phyloP scores from a whole-genome alignment of 169 alveolate genomes.

The Cryptosporidium viatorum region DNA sequence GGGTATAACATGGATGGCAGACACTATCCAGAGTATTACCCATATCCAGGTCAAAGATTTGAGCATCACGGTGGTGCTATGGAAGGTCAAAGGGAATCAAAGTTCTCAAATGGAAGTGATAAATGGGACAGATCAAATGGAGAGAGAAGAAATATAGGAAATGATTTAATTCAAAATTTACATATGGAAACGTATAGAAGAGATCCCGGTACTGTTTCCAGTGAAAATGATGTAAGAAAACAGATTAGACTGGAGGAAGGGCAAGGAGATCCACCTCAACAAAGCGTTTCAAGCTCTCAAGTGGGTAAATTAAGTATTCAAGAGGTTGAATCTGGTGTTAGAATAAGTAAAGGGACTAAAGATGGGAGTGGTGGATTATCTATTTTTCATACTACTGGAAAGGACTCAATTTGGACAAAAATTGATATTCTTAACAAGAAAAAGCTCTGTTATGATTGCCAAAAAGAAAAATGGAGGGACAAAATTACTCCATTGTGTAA shows the following conservation, averaged over 20 bases:
- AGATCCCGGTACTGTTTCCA: background rate
- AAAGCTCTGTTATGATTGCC: slow-evolving; percentile 67
- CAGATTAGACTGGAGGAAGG: slow-evolving; percentile 6
- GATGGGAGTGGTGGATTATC: slow-evolving; percentile 11
- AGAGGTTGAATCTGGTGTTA: slow-evolving; percentile 56
- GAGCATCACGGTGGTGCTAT: slow-evolving; percentile 10
- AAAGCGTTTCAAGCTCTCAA: slow-evolving; percentile 4
- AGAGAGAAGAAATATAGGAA: background rate
- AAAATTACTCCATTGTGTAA: slow-evolving; percentile 64
- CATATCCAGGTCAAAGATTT: slow-evolving; percentile 8
- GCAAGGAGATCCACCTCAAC: background rate
- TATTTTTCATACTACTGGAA: slow-evolving; percentile 35
- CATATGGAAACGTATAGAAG: background rate
- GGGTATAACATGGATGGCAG: slow-evolving; percentile 18
- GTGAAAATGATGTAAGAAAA: slow-evolving; percentile 2
- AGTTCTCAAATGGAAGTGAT: slow-evolving; percentile 59
- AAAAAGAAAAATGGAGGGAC: slow-evolving; percentile 65
- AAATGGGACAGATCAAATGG: slow-evolving; percentile 60
- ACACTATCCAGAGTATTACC: slow-evolving; percentile 16
- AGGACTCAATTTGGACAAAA: slow-evolving; percentile 58
- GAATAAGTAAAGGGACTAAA: background rate
- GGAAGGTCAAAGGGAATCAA: slow-evolving; percentile 18
- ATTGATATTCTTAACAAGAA: slow-evolving; percentile 28
- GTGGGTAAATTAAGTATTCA: background rate
- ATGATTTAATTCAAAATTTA: background rate